A percentile compares a stretch with the other conserved stretches of the same genome.
Conservation (phyloP, 805 yeast genomes). For the Schwanniomyces polymorphus region DNA sequence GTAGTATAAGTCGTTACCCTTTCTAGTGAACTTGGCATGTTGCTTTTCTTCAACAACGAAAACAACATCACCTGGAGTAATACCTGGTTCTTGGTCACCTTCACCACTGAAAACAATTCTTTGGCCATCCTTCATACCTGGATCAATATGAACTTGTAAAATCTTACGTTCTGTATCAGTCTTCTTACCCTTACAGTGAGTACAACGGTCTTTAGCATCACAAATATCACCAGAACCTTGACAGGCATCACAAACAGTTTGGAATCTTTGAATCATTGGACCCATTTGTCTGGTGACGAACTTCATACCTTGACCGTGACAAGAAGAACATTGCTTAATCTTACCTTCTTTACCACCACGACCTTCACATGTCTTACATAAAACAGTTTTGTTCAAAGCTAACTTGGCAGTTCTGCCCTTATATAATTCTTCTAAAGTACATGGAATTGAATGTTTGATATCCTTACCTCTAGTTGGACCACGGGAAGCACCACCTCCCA, state of each 20-base stretch:
- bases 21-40: conserved; percentile 79
- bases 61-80: conserved; percentile 95
- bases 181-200: conserved; percentile 85
- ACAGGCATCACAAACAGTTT: conserved; percentile 90
- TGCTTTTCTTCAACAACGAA: conserved; percentile 90
- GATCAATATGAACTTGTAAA: conserved; percentile 89
- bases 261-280: conserved; percentile 98
- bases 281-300: conserved; percentile 98
- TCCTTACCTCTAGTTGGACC: conserved; percentile 91
- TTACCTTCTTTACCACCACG: conserved; percentile 93
- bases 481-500: conserved; percentile 63
- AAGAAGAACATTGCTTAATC: conserved; percentile 80
- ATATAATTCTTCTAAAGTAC: conserved; percentile 89
- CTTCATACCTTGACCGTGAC: conserved; percentile 91
- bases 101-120: conserved; percentile 89
- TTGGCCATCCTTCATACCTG: conserved; percentile 97
- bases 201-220: conserved; percentile 86
- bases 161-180: conserved; percentile 85
- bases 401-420: conserved; percentile 92
- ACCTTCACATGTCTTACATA: conserved; percentile 89
- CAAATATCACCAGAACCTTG: conserved; percentile 89
- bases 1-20: conserved; percentile 82
- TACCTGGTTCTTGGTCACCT: conserved; percentile 96
- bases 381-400: conserved; percentile 87
- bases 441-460: conserved; percentile 82